Evolutionary conservation across 352 stramenopile genomes (phyloP), one percentile per base, ranked within the genome.

Genomic region (Aphanomyces stellatus): DNA sequence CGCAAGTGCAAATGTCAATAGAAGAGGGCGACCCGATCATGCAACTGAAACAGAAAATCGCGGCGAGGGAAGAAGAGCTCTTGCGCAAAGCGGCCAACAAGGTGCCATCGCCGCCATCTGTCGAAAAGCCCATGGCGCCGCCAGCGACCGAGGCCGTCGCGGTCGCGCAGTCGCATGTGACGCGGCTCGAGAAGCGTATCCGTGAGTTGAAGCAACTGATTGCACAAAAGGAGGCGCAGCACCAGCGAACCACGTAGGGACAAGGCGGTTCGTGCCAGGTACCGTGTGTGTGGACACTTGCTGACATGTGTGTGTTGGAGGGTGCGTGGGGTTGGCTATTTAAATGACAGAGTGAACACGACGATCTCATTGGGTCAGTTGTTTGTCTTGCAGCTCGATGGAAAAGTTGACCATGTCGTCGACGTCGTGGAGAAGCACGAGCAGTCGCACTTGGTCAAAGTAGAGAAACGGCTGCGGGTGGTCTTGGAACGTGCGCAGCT

Each of bases 391-490:
- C 33, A 85, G 77, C 57, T 91, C 81, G 60, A 91, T 86, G 79
- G 81, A 89, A 62, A 86, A 80, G 42, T 87, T 90, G 31, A 85
- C 66, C 31, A 91, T 62, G 53, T 88, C 81, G 62, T 93, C 82
- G 28, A 80, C 69, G 24, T 90, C 77, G 37, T 89, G 59, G 28
- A 91, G 80, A 43, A 88, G 71, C 28, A 81, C 73, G 5, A 89
- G 62, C 33, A 90, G 53, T 1, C 81, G 69, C 27, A 88, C 60
- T 37, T 89, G 77, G 48, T 91, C 80, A 30, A 77, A 76, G 57
- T 82, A 88, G 30, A 71, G 56, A 25, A 89, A 69, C 0, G 84
- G 80, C 33, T 69, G 79, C n/a, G 79, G 73, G 60, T 92, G 74
- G 24, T 80, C 62, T 2, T 79, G 80, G 4, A 77, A 75, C 4